These are phyloP conservation scores for Casuarina glauca DNA, from an alignment of 306 rosid genomes.

Conservation along the genomic window DNA sequence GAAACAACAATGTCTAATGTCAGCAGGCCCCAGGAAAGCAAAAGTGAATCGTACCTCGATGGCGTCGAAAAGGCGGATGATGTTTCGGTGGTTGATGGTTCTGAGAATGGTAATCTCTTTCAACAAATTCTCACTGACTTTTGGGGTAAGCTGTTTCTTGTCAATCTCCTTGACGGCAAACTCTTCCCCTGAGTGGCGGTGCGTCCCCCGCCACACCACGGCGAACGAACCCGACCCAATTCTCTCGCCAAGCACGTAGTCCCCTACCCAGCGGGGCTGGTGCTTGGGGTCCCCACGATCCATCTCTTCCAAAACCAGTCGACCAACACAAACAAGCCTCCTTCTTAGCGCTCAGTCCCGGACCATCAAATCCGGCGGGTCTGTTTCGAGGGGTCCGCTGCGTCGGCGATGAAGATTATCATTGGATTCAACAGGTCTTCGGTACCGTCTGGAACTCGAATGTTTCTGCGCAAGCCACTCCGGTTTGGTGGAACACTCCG, in stretches of 20 bases:
- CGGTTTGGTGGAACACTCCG: conserved; percentile 17
- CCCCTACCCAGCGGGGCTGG: conserved; percentile 55
- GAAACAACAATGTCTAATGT: neutral
- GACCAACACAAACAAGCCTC: conserved; percentile 26
- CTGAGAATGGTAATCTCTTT: conserved; percentile 86
- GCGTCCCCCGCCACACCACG: conserved; percentile 72
- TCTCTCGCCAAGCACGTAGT: conserved; percentile 72
- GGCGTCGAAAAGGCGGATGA: conserved; percentile 66
- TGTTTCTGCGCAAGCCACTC: conserved; percentile 33
- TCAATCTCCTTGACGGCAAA: conserved; percentile 88
- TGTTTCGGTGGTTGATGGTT: conserved; percentile 80
- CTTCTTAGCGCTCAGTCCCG: neutral
- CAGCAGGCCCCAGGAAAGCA: neutral
- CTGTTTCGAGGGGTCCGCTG: neutral
- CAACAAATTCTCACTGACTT: conserved; percentile 69
- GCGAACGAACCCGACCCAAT: conserved; percentile 94
- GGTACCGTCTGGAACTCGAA: neutral
- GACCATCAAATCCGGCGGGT: conserved; percentile 4
- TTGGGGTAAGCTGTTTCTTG: conserved; percentile 51
- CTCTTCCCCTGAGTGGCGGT: conserved; percentile 72
- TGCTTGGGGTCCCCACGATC: conserved; percentile 36
- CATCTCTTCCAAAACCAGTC: conserved; percentile 38
- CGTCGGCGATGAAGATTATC: neutral
- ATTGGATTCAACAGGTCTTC: neutral
- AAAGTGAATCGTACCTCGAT: conserved; percentile 45